Conservation (phyloP, 2,329 filamentous ascomycete species). For the Fusarium solani-melongenae region DNA sequence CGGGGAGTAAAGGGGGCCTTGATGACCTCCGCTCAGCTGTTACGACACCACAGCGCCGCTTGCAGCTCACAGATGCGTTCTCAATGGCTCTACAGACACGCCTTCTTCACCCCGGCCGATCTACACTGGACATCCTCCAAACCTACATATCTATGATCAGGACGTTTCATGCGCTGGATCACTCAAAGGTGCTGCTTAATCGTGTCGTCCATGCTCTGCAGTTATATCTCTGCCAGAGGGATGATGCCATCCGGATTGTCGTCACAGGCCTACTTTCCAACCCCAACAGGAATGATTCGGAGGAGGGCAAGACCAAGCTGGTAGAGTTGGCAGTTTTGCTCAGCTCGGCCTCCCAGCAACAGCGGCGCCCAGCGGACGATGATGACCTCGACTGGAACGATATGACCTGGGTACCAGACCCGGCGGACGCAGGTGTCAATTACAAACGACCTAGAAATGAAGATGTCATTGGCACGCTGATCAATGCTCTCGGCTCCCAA, state of each 20-base stretch:
- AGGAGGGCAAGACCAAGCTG: conserved; percentile 62
- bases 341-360: conserved; percentile 67
- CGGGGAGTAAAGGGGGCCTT: conserved; percentile 75
- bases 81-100: conserved; percentile 72
- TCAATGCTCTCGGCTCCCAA: conserved; percentile 87
- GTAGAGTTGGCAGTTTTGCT: conserved; percentile 76
- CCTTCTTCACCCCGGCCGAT: conserved; percentile 79
- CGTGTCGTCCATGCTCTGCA: conserved; percentile 79
- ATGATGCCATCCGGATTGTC: conserved; percentile 82
- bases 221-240: conserved; percentile 79
- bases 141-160: conserved; percentile 84
- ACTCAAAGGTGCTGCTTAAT: conserved; percentile 81
- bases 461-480: conserved; percentile 91
- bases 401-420: conserved; percentile 92
- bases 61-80: conserved; percentile 77
- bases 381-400: conserved; percentile 90
- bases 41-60: conserved; percentile 73
- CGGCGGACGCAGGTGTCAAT: conserved; percentile 90
- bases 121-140: conserved; percentile 79
- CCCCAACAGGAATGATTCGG: conserved; percentile 62
- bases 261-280: conserved; percentile 78
- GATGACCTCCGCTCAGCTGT: conserved; percentile 79
- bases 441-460: conserved; percentile 90
- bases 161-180: conserved; percentile 79
- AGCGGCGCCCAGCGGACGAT: conserved; percentile 65